Evolutionary conservation across 306 rosid genomes (phyloP).

Genomic region (Prunus dulcis): DNA sequence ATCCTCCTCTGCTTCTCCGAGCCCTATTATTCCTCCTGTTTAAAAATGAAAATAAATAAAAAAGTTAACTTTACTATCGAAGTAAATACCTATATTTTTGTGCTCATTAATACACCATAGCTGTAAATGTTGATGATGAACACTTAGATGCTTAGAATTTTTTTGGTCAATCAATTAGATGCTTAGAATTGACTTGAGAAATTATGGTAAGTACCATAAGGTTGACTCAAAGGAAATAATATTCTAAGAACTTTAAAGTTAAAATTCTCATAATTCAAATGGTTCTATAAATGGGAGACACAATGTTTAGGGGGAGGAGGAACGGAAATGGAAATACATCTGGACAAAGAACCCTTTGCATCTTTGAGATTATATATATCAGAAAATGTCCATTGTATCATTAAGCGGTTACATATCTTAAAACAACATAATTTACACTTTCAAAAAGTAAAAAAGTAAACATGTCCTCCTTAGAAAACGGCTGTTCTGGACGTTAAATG

Average conservation of each 20-base stretch:
- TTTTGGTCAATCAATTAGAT: no score
- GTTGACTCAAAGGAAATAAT: background rate
- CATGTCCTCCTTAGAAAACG: background rate
- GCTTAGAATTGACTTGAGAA: background rate
- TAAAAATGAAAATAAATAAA: background rate
- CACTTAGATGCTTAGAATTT: background rate
- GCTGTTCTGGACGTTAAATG: background rate
- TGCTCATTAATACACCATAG: background rate
- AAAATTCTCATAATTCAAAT: background rate
- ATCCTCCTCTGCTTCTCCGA: constrained; percentile 94
- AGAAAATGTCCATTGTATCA: background rate
- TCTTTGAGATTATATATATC: background rate
- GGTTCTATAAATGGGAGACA: background rate
- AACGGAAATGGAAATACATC: background rate
- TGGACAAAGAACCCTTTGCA: background rate
- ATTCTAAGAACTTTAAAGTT: background rate
- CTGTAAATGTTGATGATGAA: background rate
- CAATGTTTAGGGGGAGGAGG: background rate
- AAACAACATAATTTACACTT: background rate
- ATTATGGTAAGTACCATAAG: background rate
- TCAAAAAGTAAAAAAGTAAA: background rate
- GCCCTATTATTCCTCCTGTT: constrained; percentile 96
- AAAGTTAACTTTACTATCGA: background rate
- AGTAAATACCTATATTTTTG: background rate
- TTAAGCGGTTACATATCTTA: background rate